These are phyloP conservation scores for Leptodermis oblonga DNA, from an alignment of 257 asterid species.

Conservation along the genomic window DNA sequence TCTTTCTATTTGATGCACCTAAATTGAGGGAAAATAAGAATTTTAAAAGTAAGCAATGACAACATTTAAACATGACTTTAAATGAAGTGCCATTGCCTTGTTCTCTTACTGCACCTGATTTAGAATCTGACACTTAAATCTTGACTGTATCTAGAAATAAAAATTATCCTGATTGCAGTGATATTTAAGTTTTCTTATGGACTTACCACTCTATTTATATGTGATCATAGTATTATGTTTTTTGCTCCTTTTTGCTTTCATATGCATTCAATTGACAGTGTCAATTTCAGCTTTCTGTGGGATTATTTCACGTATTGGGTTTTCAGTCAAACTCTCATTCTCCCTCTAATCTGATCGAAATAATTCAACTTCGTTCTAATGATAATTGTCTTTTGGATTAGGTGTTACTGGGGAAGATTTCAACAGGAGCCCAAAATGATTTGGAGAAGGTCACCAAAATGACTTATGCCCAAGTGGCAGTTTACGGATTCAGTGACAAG, in stretches of 20 bases:
- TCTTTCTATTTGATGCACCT: not conserved
- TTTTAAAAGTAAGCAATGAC: not conserved
- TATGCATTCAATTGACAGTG: no score
- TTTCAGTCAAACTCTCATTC: not conserved
- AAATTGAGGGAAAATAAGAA: not conserved
- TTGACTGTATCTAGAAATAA: not conserved
- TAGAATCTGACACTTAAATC: not conserved
- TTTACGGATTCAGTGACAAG: slow-evolving; percentile 84
- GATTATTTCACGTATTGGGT: not conserved
- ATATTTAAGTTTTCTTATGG: not conserved
- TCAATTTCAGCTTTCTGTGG: not conserved
- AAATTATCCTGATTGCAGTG: not conserved
- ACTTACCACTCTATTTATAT: not conserved
- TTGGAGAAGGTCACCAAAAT: slow-evolving; percentile 89
- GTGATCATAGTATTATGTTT: not conserved
- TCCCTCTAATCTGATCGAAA: not conserved
- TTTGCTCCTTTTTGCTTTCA: not conserved
- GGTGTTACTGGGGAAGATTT: slow-evolving; percentile 83
- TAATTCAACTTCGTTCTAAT: not conserved
- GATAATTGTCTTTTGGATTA: slow-evolving; percentile 14
- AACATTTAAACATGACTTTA: not conserved
- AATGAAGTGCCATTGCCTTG: not conserved
- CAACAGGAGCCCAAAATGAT: slow-evolving; percentile 94
- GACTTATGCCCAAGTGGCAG: slow-evolving; percentile 83
- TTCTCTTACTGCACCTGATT: not conserved